Percentiles rank a stretch among this genome's conserved stretches.
phyloP scores from a whole-genome alignment of 2,329 filamentous ascomycete genomes.

The Fusarium dimerum region DNA sequence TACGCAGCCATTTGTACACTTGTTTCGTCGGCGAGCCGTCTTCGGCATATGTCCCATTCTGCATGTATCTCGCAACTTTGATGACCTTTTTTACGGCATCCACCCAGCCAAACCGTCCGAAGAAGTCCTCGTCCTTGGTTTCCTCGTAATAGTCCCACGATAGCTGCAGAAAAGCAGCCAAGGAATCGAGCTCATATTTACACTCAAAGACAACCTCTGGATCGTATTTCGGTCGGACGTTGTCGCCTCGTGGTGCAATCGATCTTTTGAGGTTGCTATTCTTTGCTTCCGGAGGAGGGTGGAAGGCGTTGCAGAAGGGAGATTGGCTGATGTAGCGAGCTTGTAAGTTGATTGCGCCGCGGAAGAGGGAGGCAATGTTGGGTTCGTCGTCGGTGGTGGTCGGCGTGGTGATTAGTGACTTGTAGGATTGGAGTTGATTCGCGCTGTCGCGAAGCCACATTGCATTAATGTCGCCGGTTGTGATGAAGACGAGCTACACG shows the following conservation, averaged over 20 bases:
- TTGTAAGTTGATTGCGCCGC: constrained; percentile 77
- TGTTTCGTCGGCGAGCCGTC: constrained; percentile 55
- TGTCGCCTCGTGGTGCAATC: constrained; percentile 45
- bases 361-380: constrained; percentile 64
- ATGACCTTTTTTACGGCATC: constrained; percentile 71
- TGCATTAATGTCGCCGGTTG: constrained; percentile 87
- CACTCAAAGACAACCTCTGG: constrained; percentile 81
- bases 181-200: constrained; percentile 92
- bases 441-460: constrained; percentile 92
- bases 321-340: constrained; percentile 67
- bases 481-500: constrained; percentile 69
- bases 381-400: constrained; percentile 51
- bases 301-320: constrained; percentile 94
- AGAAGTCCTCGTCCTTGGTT: constrained; percentile 73
- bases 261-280: constrained; percentile 21
- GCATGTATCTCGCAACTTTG: constrained; percentile 67
- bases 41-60: constrained; percentile 69
- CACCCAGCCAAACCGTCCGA: constrained; percentile 72
- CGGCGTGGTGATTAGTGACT: constrained; percentile 57
- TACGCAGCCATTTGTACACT: constrained; percentile 76
- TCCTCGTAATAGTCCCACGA: constrained; percentile 76
- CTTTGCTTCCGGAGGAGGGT: constrained; percentile 74
- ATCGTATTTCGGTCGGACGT: constrained; percentile 65
- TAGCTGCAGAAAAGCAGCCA: constrained; percentile 83
- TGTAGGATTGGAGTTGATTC: constrained; percentile 77